Evolutionary conservation across 2,329 filamentous ascomycete species (phyloP).

Genomic region (Botryotinia convoluta): DNA sequence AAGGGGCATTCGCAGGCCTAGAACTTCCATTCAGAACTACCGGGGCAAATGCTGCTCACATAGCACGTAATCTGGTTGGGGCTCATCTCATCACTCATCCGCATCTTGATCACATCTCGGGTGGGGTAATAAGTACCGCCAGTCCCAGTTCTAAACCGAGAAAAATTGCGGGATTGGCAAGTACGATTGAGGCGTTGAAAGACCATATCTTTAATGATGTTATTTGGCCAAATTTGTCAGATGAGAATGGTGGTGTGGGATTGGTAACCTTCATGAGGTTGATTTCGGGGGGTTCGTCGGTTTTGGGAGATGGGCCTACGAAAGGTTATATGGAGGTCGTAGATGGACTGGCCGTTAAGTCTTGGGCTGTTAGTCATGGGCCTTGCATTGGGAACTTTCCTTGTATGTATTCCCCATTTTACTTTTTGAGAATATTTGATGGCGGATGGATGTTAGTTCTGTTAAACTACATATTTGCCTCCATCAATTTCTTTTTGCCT

Average conservation of each 20-base stretch:
- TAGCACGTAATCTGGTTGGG: conserved; percentile 77
- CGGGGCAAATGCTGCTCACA: conserved; percentile 74
- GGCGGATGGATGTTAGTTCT: too few relatives aligned
- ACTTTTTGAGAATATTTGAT: conserved; percentile 33
- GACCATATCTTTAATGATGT: conserved; percentile 95
- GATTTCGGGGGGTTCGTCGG: conserved; percentile 82
- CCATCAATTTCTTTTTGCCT: neutral
- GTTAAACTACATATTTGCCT: neutral
- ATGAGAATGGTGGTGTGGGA: conserved; percentile 92
- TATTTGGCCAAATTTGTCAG: conserved; percentile 95
- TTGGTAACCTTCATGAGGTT: conserved; percentile 87
- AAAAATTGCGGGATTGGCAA: conserved; percentile 78
- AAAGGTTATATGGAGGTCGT: conserved; percentile 85
- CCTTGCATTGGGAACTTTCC: conserved; percentile 74
- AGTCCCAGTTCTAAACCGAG: conserved; percentile 80
- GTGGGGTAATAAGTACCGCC: conserved; percentile 77
- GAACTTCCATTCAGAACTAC: conserved; percentile 64
- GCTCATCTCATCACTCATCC: conserved; percentile 93
- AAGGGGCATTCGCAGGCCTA: conserved; percentile 79
- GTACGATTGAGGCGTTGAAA: conserved; percentile 90
- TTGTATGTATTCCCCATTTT: conserved; percentile 50
- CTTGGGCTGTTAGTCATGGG: conserved; percentile 85
- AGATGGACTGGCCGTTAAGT: conserved; percentile 84
- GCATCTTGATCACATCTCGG: conserved; percentile 88
- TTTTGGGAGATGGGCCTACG: conserved; percentile 74